Base-by-base conservation (phyloP, 2,329 filamentous ascomycete genomes). In the Teratosphaeria epicoccoides region DNA sequence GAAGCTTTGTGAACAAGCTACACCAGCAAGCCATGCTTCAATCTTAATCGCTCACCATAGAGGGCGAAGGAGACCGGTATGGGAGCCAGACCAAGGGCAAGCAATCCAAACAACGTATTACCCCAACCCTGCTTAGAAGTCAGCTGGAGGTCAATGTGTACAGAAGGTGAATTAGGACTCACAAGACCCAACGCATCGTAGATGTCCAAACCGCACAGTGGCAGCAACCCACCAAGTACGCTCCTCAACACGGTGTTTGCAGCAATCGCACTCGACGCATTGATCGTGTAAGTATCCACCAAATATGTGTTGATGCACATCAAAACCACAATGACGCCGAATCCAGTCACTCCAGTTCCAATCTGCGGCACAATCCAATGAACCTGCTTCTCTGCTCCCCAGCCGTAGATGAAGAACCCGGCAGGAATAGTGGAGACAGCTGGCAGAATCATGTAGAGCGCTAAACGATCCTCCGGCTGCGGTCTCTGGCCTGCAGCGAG, bases 261-360 rank as follows among this genome's bases (percentile, higher is more conserved):
- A 0, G 84, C 83, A 1, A 85, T 76, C 0, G 81, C 83, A 3
- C 74, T 76, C 12, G 84, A 82, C 1, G 81, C 78, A 56, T 82
- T 79, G 11, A 14, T 24, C 12, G 46, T 29, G 23, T 28, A 46
- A 4, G 77, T 74, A 52, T 87, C 82, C 28, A 85, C 76, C 3
- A 86, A 73, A 58, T 87, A 88, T 2, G 24, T 37, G 7, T 48
- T 28, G 12, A 48, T 48, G 20, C 57, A 58, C 55, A 63, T 62
- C 52, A 65, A 61, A 10, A 54, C 55, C 2, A 53, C 54, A 9
- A 65, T 56, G 11, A 64, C 33, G 1, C 62, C 63, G 9, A 65
- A 37, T 10, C 61, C 61, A 17, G 64, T 56, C 22, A 63, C 49
- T 1, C 61, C 46, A 2, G 63, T 63, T 7, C 62, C 63, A n/a